These are phyloP conservation scores for Psilocybe sp. DNA, from an alignment of 768 basidiomycete genomes.

Conservation along the genomic window DNA sequence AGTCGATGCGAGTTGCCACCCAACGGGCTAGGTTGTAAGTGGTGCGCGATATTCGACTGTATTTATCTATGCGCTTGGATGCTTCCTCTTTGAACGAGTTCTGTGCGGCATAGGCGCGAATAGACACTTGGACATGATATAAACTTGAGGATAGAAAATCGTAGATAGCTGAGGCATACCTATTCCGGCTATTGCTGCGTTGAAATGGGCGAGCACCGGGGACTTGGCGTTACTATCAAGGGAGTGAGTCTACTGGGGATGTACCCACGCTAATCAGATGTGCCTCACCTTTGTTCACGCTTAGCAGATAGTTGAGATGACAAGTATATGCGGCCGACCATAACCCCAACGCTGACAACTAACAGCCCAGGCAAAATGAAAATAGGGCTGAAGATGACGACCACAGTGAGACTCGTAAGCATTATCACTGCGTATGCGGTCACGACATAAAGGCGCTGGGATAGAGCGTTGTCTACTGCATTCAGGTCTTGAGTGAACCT, in stretches of 20 bases:
- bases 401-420: slow-evolving; percentile 26
- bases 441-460: no score
- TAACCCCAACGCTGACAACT: slow-evolving; percentile 37
- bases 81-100: slow-evolving; percentile 41
- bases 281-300: slow-evolving; percentile 31
- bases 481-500: no score
- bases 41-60: slow-evolving; percentile 39
- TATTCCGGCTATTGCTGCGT: slow-evolving; percentile 48
- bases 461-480: no score
- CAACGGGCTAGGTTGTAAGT: slow-evolving; percentile 50
- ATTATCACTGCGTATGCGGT: no score
- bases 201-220: slow-evolving; percentile 17
- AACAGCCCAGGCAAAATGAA: slow-evolving; percentile 42
- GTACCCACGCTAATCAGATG: background rate
- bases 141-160: background rate
- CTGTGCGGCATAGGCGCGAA: slow-evolving; percentile 65
- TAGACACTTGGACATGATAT: slow-evolving; percentile 32
- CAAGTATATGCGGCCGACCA: slow-evolving; percentile 39
- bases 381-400: slow-evolving; percentile 38
- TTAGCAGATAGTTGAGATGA: slow-evolving; percentile 41
- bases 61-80: slow-evolving; percentile 49
- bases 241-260: background rate
- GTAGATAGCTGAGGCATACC: slow-evolving; percentile 22
- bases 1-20: slow-evolving; percentile 51
- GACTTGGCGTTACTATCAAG: slow-evolving; percentile 16